Percentiles rank a stretch among this genome's conserved stretches.
Evolutionary conservation across 2,329 filamentous ascomycete genomes (phyloP).

Genomic region (Didymella lethalis): DNA sequence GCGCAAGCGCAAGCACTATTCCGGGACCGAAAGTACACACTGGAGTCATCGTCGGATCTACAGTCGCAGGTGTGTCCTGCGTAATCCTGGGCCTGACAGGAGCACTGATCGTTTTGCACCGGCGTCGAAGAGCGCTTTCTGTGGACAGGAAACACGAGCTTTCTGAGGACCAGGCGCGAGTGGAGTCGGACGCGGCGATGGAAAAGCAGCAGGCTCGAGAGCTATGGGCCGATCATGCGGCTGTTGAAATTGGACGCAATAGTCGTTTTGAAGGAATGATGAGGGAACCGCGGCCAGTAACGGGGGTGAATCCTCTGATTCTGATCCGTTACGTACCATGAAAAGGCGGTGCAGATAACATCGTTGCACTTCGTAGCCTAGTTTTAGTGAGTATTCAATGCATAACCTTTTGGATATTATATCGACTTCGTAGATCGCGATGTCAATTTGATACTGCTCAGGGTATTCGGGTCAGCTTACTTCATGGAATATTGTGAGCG

Average conservation of each 20-base stretch:
- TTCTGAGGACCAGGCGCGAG: conserved; percentile 21
- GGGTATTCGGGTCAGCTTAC: conserved; percentile 6
- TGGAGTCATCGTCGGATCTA: conserved; percentile 29
- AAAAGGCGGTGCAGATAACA: neutral
- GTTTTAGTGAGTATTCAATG: conserved; percentile 1
- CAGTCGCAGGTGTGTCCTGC: conserved; percentile 26
- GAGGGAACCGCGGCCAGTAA: neutral
- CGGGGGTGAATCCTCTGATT: conserved; percentile 7
- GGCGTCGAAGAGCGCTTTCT: conserved; percentile 1
- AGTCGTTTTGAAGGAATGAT: conserved; percentile 24
- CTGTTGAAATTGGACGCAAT: conserved; percentile 36
- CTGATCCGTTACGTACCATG: conserved; percentile 9
- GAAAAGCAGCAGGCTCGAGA: conserved; percentile 23
- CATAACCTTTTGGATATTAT: neutral
- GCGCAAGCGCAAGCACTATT: neutral
- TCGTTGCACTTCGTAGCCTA: neutral
- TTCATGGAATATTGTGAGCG: neutral
- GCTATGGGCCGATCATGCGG: conserved; percentile 29
- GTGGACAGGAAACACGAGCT: conserved; percentile 27
- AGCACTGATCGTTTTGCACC: conserved; percentile 22
- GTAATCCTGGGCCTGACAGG: conserved; percentile 24
- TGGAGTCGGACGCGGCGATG: conserved; percentile 24
- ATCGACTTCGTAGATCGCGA: conserved; percentile 12
- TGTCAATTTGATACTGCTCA: conserved; percentile 22
- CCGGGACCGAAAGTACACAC: conserved; percentile 11